These are phyloP conservation scores for Boletus coccyginus DNA, from an alignment of 768 basidiomycete species.

Conservation along the genomic window DNA sequence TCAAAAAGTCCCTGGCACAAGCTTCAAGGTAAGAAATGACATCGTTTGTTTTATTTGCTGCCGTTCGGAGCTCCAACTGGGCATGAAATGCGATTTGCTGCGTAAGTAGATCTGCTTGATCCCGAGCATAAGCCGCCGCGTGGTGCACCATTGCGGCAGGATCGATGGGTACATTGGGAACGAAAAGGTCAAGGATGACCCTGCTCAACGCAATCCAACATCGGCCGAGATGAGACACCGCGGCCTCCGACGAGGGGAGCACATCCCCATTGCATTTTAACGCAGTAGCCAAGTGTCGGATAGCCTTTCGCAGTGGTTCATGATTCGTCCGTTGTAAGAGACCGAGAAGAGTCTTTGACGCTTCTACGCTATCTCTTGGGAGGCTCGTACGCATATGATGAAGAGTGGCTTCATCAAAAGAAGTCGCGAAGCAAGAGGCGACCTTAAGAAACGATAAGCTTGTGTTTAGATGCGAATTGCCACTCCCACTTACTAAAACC, in stretches of 20 bases:
- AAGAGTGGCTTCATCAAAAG: constrained; percentile 32
- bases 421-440: constrained; percentile 41
- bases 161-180: constrained; percentile 85
- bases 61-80: constrained; percentile 49
- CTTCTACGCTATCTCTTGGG: constrained; percentile 10
- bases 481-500: constrained; percentile 37
- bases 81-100: constrained; percentile 54
- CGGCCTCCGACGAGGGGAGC: constrained; percentile 13
- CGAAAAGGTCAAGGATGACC: constrained; percentile 63
- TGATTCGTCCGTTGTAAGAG: constrained; percentile 35
- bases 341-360: constrained; percentile 26
- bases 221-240: constrained; percentile 39
- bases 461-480: not conserved
- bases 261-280: constrained; percentile 18
- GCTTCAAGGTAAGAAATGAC: constrained; percentile 45
- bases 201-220: constrained; percentile 62
- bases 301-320: constrained; percentile 34
- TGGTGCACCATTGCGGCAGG: constrained; percentile 67
- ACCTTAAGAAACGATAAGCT: constrained; percentile 33
- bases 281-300: constrained; percentile 30
- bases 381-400: constrained; percentile 9
- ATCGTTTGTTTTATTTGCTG: constrained; percentile 55
- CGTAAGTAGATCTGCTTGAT: constrained; percentile 39
- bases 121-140: constrained; percentile 40
- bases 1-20: constrained; percentile 30